Conservation (phyloP, 805 yeast genomes). For the Alloascoidea hylecoeti region DNA sequence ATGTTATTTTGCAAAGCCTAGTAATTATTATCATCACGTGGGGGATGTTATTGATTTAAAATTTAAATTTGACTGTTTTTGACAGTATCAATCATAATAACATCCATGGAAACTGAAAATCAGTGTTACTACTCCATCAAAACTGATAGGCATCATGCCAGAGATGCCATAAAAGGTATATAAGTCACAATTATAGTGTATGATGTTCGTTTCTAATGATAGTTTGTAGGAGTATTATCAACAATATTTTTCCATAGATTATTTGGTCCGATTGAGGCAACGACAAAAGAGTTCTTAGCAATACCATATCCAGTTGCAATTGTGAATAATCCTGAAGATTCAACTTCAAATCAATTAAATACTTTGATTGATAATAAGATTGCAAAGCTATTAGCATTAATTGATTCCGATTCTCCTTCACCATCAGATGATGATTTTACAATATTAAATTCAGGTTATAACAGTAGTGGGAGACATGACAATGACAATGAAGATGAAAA, state of each 20-base stretch:
- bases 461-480: conserved; percentile 33
- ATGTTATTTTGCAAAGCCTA: too few species aligned
- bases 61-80: conserved; percentile 11
- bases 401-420: conserved; percentile 9
- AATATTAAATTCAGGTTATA: conserved; percentile 14
- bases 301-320: conserved; percentile 39
- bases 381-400: conserved; percentile 12
- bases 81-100: conserved; percentile 4
- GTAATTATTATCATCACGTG: too few species aligned
- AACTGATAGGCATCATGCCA: conserved; percentile 36
- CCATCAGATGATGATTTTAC: conserved; percentile 7
- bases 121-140: conserved; percentile 14
- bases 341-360: too few species aligned
- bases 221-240: conserved; percentile 36
- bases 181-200: conserved; percentile 9
- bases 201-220: too few species aligned
- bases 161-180: conserved; percentile 41
- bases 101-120: conserved; percentile 6
- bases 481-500: conserved; percentile 22
- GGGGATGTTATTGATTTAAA: conserved; percentile 10
- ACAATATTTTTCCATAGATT: conserved; percentile 55
- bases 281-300: conserved; percentile 37
- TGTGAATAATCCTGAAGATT: conserved; percentile 28
- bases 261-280: conserved; percentile 50
- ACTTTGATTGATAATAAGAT: conserved; percentile 21